Evolutionary conservation across 306 rosid genomes (phyloP).

Genomic region (Alnus rubra): DNA sequence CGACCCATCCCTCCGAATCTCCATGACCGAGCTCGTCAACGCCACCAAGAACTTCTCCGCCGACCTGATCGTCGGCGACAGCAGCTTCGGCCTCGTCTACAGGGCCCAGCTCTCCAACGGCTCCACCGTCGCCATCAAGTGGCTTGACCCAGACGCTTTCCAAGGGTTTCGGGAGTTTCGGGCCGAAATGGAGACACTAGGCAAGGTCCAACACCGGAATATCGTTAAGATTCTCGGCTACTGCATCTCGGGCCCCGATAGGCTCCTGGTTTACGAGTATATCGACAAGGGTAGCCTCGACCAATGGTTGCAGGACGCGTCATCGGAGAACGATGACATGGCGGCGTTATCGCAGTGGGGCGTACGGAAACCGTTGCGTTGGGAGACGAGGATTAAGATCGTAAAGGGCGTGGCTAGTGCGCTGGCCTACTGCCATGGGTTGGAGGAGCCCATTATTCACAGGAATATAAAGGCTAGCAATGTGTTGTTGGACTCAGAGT

Average conservation of each 20-base stretch:
- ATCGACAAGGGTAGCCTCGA: slow-evolving; percentile 73
- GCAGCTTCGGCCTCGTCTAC: slow-evolving; percentile 91
- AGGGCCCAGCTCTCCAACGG: slow-evolving; percentile 73
- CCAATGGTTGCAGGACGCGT: slow-evolving; percentile 64
- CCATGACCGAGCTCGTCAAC: slow-evolving; percentile 58
- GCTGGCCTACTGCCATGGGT: slow-evolving; percentile 59
- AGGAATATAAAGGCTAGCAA: slow-evolving; percentile 86
- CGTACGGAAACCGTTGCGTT: slow-evolving; percentile 46
- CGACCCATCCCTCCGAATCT: slow-evolving; percentile 62
- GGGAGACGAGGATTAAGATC: slow-evolving; percentile 58
- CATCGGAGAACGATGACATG: slow-evolving; percentile 23
- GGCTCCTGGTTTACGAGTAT: slow-evolving; percentile 79
- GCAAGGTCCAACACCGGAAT: slow-evolving; percentile 64
- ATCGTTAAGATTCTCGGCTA: slow-evolving; percentile 76
- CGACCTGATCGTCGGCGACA: slow-evolving; percentile 78
- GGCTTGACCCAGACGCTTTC: slow-evolving; percentile 81
- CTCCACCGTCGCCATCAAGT: slow-evolving; percentile 72
- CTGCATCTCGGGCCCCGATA: slow-evolving; percentile 67
- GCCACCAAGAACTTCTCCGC: slow-evolving; percentile 78
- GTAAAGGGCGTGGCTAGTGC: slow-evolving; percentile 71
- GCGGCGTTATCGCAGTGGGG: not conserved
- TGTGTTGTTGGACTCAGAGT: slow-evolving; percentile 57
- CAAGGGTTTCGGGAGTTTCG: slow-evolving; percentile 92
- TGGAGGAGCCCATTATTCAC: slow-evolving; percentile 72
- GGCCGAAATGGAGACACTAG: slow-evolving; percentile 91